phyloP scores from a whole-genome alignment of 345 rosid genomes.

The Brassica nigra region DNA sequence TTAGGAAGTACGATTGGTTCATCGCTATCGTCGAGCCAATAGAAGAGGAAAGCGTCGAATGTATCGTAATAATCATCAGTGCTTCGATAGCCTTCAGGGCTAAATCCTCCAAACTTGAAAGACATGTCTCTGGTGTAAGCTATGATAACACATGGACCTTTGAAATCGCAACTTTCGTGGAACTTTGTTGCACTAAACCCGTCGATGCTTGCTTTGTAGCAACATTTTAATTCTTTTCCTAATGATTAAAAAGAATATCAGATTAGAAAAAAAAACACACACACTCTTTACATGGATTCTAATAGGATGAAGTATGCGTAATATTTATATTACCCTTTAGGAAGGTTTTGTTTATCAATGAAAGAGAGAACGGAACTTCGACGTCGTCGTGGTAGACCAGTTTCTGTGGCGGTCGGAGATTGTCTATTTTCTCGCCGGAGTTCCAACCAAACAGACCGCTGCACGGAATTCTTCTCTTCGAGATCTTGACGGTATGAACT shows the following conservation, averaged over 20 bases:
- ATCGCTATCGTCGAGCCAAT: constrained; percentile 51
- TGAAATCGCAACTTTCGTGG: constrained; percentile 77
- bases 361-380: constrained; percentile 64
- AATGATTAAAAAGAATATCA: not conserved
- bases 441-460: constrained; percentile 63
- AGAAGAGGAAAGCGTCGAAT: constrained; percentile 79
- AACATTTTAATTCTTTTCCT: constrained; percentile 79
- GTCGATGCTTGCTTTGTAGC: constrained; percentile 70
- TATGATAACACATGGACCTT: constrained; percentile 88
- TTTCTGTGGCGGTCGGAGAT: constrained; percentile 44
- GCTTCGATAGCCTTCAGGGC: constrained; percentile 85
- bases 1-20: constrained; percentile 60
- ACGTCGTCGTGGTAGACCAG: constrained; percentile 44
- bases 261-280: not conserved
- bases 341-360: constrained; percentile 69
- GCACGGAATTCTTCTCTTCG: constrained; percentile 40
- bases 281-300: not conserved
- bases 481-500: constrained; percentile 32
- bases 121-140: constrained; percentile 62
- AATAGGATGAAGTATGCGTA: not conserved
- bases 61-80: constrained; percentile 86
- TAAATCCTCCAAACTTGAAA: constrained; percentile 84
- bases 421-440: constrained; percentile 45
- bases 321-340: constrained; percentile 46
- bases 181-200: constrained; percentile 83